Base-by-base conservation (phyloP, 345 rosid genomes). In the Diplotaxis tenuifolia region DNA sequence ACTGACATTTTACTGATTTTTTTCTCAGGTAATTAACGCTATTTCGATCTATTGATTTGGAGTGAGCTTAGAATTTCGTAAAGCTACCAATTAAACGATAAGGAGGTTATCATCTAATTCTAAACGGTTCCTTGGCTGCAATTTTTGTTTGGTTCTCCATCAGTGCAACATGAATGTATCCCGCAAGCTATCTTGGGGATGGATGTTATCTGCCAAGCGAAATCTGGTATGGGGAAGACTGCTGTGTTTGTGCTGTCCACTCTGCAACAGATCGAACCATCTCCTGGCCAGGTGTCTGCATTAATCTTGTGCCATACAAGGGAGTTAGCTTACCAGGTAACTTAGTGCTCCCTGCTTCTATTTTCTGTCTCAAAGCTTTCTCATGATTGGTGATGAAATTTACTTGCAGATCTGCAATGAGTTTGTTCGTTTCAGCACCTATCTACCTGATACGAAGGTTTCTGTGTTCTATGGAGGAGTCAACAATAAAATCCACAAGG, bases 201-300 rank as follows among this genome's bases (percentile, higher is more conserved):
- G 98, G 97, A 96, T 70, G 98, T 96, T 78, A 89, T 95, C 70
- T 95, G 98, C 77, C 99, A 95, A 92, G 99, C 99, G 9, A 95
- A 95, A 77, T 95, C 98, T 59, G 99, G 99, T 38, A 95, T 95
- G 99, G 99, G 99, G 5, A 92, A 95, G 84, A 95, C 98, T 45
- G 99, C 98, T 36, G 98, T 92, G 45, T 95, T 95, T 82, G 96
- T 95, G 40, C 82, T 95, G 4, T 95, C 99, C 4, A 75, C 93
- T 34, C 83, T 92, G 14, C 99, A 95, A 77, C 99, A 95, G 72
- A 95, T 93, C 28, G 99, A 95, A 38, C 96, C 97, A 0, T 81
- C 86, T 67, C 81, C 93, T 15, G 99, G 98, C 19, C 98, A 95
- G 86, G 99, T 92, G 72, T 79, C 87, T 77, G 97, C 99, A 9